Evolutionary conservation across 495 filamentous ascomycete genomes (phyloP).

Genomic region (Penicillium ucsense): DNA sequence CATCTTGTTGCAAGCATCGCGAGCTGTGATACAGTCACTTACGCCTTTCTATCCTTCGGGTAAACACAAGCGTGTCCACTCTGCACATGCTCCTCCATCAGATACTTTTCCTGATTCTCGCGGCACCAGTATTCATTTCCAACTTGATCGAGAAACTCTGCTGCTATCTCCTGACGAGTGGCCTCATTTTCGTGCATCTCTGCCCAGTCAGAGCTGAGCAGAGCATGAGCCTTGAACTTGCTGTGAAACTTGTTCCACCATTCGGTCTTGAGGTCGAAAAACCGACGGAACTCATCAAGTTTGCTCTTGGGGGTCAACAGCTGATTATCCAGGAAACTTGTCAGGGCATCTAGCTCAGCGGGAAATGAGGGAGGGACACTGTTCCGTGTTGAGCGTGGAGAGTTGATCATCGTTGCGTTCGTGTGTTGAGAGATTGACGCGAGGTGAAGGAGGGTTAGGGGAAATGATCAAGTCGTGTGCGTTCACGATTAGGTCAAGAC

Average conservation of each 20-base stretch:
- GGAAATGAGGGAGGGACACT: not conserved
- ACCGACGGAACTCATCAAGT: constrained; percentile 9
- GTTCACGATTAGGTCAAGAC: not conserved
- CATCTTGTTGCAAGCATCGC: not conserved
- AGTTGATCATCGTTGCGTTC: not conserved
- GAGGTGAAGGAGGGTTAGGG: not conserved
- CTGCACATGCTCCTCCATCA: not conserved
- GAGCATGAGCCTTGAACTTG: constrained; percentile 1
- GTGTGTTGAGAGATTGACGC: not conserved
- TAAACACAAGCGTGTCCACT: not conserved
- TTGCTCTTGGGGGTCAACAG: not conserved
- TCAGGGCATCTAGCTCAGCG: not conserved
- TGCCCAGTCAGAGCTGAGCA: not conserved
- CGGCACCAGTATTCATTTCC: not conserved
- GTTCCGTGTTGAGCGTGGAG: not conserved
- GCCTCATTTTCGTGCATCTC: not conserved
- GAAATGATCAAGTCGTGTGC: too few species aligned
- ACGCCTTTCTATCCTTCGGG: not conserved
- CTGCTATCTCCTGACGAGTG: not conserved
- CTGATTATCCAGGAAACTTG: not conserved
- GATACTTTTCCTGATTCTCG: not conserved
- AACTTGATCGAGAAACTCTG: not conserved
- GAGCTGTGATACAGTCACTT: not conserved
- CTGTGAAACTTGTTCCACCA: constrained; percentile 7
- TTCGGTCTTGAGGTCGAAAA: constrained; percentile 11